Evolutionary conservation across 2,329 filamentous ascomycete genomes (phyloP).

Genomic region (Stachybotrys chlorohalonatus): DNA sequence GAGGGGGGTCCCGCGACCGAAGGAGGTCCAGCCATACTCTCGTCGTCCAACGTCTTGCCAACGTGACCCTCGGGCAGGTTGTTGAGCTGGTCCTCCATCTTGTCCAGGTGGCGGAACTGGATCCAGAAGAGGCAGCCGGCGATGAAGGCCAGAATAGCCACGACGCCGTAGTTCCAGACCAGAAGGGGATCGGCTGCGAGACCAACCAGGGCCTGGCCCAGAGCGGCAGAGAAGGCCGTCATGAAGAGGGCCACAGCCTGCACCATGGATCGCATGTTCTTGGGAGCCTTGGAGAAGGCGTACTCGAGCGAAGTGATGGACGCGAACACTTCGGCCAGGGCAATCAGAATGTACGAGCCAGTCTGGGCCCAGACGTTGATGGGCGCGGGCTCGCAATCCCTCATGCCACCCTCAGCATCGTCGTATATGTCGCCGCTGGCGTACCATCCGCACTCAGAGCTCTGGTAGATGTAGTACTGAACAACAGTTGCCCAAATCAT

Average conservation of each 20-base stretch:
- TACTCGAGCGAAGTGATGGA: slow-evolving; percentile 58
- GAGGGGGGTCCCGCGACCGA: not conserved
- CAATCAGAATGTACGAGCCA: slow-evolving; percentile 38
- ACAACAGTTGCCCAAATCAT: slow-evolving; percentile 47
- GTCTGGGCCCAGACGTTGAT: slow-evolving; percentile 57
- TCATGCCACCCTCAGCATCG: slow-evolving; percentile 23
- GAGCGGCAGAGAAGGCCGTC: slow-evolving; percentile 57
- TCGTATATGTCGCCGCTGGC: slow-evolving; percentile 18
- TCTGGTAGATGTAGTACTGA: slow-evolving; percentile 55
- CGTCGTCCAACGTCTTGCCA: slow-evolving; percentile 12
- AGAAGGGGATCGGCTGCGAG: slow-evolving; percentile 51
- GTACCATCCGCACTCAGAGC: slow-evolving; percentile 45
- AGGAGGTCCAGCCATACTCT: slow-evolving; percentile 1
- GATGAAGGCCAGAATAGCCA: slow-evolving; percentile 56
- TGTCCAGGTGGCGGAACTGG: slow-evolving; percentile 53
- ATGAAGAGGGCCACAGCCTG: slow-evolving; percentile 59
- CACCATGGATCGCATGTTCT: slow-evolving; percentile 70
- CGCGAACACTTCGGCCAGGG: slow-evolving; percentile 38
- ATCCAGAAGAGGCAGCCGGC: slow-evolving; percentile 60
- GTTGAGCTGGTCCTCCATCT: slow-evolving; percentile 59
- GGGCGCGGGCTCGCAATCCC: slow-evolving; percentile 33
- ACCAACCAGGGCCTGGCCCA: slow-evolving; percentile 48
- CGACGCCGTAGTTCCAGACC: slow-evolving; percentile 63
- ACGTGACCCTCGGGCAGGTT: slow-evolving; percentile 32
- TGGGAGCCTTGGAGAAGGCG: slow-evolving; percentile 66